Base-by-base conservation (phyloP, 2,329 filamentous ascomycete species). In the Cladosporium sp. region DNA sequence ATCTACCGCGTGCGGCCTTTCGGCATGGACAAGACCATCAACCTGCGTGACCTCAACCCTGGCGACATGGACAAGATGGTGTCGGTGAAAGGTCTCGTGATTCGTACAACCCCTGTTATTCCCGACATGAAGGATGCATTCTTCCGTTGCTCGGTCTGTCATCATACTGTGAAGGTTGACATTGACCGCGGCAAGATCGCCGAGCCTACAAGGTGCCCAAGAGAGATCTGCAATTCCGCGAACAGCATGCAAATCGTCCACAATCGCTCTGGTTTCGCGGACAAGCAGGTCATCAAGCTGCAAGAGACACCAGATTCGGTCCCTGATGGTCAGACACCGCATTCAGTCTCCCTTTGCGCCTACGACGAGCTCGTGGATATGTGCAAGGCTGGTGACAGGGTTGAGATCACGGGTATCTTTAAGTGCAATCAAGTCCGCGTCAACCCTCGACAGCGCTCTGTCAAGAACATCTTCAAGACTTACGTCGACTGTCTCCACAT, bases 121-220 rank as follows among this genome's bases (percentile, higher is more conserved):
- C 93, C 93, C 0, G 93, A 98, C 64, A 98, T 98, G 95, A 96
- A 95, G 73, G 89, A 95, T 67, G 93, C 93, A 0, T 96, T 95
- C 74, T 98, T 98, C 81, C 87, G 89, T 58, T 98, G 93, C 73
- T 88, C 89, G 54, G 83, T 92, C 22, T 98, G 93, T 72, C 89
- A 90, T 64, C 89, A 96, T 71, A 92, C 88, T 3, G 83, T 95
- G 56, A 88, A 87, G 58, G 89, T 96, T 51, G 87, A 90, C 53
- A 86, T 98, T 63, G 93, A 98, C 67, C 86, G 93, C 64, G 93
- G 95, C 69, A 93, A 92, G 74, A 98, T 98, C 64, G 85, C 89
- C 18, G 93, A 98, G 70, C 93, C 93, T 2, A 96, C 89, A 0
- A 81, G 85, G 61, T 98, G 93, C 67, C 89, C 91, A 18, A 86